Evolutionary conservation across 805 yeast genomes (phyloP).

Genomic region (Clavispora carvajalis): DNA sequence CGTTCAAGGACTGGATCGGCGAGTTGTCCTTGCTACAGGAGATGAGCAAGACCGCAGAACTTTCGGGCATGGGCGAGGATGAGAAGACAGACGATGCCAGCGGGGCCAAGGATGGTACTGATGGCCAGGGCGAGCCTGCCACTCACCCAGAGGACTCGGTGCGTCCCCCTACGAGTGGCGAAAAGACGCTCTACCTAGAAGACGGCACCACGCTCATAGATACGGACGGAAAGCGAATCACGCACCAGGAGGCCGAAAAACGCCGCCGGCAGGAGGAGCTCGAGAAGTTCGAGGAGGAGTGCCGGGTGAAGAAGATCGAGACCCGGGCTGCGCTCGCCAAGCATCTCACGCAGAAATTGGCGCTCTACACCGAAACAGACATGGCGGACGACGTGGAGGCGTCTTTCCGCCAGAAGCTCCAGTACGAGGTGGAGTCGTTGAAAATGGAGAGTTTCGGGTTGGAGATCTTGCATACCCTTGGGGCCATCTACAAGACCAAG

Average conservation of each 20-base stretch:
- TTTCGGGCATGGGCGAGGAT: slow-evolving; percentile 31
- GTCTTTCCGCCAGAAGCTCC: slow-evolving; percentile 57
- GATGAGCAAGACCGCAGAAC: slow-evolving; percentile 38
- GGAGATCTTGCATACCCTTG: slow-evolving; percentile 72
- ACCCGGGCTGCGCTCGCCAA: slow-evolving; percentile 57
- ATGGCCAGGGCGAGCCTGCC: no score
- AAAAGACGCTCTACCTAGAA: slow-evolving; percentile 13
- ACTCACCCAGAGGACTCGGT: no score
- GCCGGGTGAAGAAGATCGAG: slow-evolving; percentile 58
- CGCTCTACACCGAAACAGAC: slow-evolving; percentile 41
- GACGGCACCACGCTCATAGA: not conserved
- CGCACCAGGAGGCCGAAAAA: slow-evolving; percentile 39
- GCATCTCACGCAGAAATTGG: slow-evolving; percentile 45
- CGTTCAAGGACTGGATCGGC: slow-evolving; percentile 57
- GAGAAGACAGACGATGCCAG: slow-evolving; percentile 32
- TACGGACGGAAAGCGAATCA: slow-evolving; percentile 8
- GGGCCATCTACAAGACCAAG: slow-evolving; percentile 61
- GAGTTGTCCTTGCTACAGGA: slow-evolving; percentile 45
- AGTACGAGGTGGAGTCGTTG: slow-evolving; percentile 76
- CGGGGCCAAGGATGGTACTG: no score
- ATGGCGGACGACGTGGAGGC: slow-evolving; percentile 39
- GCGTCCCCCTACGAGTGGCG: no score
- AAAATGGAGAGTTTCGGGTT: slow-evolving; percentile 84
- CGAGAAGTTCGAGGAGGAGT: slow-evolving; percentile 73
- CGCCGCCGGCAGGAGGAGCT: slow-evolving; percentile 44